These are phyloP conservation scores for Coniochaeta pulveracea DNA, from an alignment of 2,329 filamentous ascomycete species.

Conservation along the genomic window DNA sequence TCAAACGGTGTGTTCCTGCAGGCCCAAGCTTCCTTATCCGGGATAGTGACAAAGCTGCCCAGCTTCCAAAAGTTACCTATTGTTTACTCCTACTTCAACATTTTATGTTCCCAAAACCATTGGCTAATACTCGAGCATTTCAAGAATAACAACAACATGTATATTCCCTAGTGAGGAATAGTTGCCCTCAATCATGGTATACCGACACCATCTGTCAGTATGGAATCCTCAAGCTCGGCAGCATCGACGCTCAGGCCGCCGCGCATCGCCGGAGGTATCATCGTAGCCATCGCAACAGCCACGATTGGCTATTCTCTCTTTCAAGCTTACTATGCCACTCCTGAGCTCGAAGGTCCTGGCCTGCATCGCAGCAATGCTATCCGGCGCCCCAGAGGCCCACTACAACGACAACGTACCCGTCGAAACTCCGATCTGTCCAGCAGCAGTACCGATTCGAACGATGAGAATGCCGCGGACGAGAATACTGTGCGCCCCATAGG, in stretches of 20 bases:
- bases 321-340: conserved; percentile 15
- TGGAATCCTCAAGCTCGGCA: conserved; percentile 20
- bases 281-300: conserved; percentile 43
- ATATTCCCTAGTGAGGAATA: too few relatives aligned
- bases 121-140: neutral
- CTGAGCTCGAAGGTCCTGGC: conserved; percentile 11
- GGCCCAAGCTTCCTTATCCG: too few relatives aligned
- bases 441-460: conserved; percentile 27
- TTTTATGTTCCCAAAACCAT: neutral
- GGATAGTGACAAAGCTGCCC: neutral
- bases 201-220: conserved; percentile 24
- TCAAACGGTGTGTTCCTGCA: too few relatives aligned
- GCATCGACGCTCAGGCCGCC: conserved; percentile 43
- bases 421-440: conserved; percentile 27
- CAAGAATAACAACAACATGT: too few relatives aligned
- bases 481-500: too few relatives aligned
- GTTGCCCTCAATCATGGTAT: conserved; percentile 2
- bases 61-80: neutral
- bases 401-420: conserved; percentile 13
- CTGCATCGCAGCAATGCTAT: conserved; percentile 59
- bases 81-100: neutral
- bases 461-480: conserved; percentile 33
- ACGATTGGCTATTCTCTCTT: conserved; percentile 51
- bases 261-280: conserved; percentile 40
- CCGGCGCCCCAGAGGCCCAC: conserved; percentile 29